Base-by-base conservation (phyloP, 2,329 filamentous ascomycete species). In the Elsinoe ampelina region DNA sequence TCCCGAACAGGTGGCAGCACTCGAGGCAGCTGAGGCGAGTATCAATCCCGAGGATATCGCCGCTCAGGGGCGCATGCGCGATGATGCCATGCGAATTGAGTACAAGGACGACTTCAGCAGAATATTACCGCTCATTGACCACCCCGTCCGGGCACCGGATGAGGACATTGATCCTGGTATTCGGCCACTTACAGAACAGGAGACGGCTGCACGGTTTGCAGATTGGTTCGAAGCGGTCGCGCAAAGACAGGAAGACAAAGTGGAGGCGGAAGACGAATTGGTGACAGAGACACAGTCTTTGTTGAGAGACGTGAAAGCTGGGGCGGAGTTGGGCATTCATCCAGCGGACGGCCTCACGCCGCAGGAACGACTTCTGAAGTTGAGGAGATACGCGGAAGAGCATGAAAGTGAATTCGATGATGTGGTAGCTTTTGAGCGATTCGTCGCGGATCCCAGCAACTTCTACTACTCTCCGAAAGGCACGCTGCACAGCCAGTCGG, bases 71-170 rank as follows among this genome's bases (percentile, higher is more conserved):
- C 78, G 82, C 42, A 71, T 87, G 63, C 84, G 89, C 60, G 78
- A 75, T 56, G 90, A 95, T 68, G 79, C 83, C 7, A 87, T 88
- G 76, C 77, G 77, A 55, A 75, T 91, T 51, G 77, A 81, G 60
- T 93, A 95, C 70, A 73, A 92, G 57, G 90, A 96, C 69, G 89
- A 95, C 70, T 86, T 95, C 66, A 82, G 86, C 59, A 80, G 80
- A 58, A 79, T 92, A 61, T 82, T 89, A 66, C 88, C 89, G 55
- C 77, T 88, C 51, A 80, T 93, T 59, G 92, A 97, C 74, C 80
- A 85, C 68, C 82, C 61, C 61, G 47, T 65, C 60, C 55, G 61
- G 72, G 70, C 73, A 58, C 73, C 70, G 47, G 70, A 72, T 32
- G 67, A 72, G 69, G 57, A 77, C 65, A 78, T 76, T 65, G 76